A percentile compares a stretch with the other conserved stretches of the same genome.
Conservation (phyloP, 805 yeast species). For the Vanderwaltozyma verrucispora region DNA sequence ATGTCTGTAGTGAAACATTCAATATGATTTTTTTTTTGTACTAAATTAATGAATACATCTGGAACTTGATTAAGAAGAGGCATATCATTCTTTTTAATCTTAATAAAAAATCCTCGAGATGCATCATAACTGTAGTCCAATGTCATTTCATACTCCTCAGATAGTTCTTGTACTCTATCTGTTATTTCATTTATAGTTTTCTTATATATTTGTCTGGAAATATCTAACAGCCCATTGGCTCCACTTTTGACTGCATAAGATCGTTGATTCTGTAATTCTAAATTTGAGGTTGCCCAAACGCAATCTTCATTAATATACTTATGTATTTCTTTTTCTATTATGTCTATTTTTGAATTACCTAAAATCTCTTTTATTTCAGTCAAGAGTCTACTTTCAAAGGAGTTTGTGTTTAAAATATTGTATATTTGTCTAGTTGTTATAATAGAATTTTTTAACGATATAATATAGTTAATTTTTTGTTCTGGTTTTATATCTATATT, state of each 20-base stretch:
- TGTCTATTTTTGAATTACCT: constrained; percentile 13
- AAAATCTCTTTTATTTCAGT: constrained; percentile 26
- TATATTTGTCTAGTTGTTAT: not conserved
- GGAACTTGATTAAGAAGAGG: constrained; percentile 21
- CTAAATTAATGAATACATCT: constrained; percentile 26
- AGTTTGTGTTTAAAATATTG: no score
- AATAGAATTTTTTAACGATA: constrained; percentile 32
- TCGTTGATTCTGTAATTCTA: constrained; percentile 35
- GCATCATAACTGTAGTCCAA: constrained; percentile 30
- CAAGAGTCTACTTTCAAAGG: constrained; percentile 13
- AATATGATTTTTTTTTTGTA: constrained; percentile 22
- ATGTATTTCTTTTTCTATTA: constrained; percentile 22
- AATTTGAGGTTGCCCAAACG: constrained; percentile 30
- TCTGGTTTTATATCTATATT: constrained; percentile 18
- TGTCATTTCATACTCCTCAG: constrained; percentile 14
- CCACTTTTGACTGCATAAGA: constrained; percentile 37
- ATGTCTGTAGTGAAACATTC: constrained; percentile 35
- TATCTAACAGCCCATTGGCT: constrained; percentile 35
- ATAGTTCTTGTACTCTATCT: constrained; percentile 17
- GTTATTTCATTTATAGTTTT: constrained; percentile 30
- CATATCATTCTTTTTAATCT: constrained; percentile 13
- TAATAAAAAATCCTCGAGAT: constrained; percentile 32
- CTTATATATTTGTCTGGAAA: constrained; percentile 34
- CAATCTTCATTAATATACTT: constrained; percentile 34
- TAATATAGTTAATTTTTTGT: constrained; percentile 33